Evolutionary conservation across 441 rosid species (phyloP), one percentile per base, ranked within the genome.

Genomic region (Corymbia citriodora): DNA sequence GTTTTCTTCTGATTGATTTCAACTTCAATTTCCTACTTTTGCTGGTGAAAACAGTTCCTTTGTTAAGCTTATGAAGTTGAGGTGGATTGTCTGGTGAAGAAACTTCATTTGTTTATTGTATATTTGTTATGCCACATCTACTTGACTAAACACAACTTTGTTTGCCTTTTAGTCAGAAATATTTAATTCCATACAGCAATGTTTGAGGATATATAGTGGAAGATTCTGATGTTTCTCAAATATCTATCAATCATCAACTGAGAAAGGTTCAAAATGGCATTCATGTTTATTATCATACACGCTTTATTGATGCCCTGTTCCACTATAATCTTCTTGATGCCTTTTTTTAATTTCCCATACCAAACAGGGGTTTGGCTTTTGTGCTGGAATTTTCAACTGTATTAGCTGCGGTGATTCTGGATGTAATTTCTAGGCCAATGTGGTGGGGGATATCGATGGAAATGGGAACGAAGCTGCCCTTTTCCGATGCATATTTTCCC

Each of bases 371-470:
- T 90, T 92, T 95, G 90, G 90, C 93, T 89, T 93, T 93, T 27
- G 89, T 97, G 86, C 93, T 96, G 81, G 96, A 96, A 45, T 91
- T 97, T 90, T 91, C 95, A 89, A 93, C 89, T 88, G 95, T 93
- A 70, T 93, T 97, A 92, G 97, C 94, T 70, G 88, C 91, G 15
- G 92, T 93, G 87, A 91, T 94, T 79, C 83, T 95, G 92, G 97
- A 97, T 90, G 91, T 93, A 55, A 91, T 96, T 82, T 93, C 96
- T 87, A 95, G 96, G 93, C 99, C 99, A 79, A 90, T 94, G 53
- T 89, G 93, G 93, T 97, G 99, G 98, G 96, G 96, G 91, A 91
- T 97, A 89, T 90, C 96, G 33, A 23, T 94, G 93, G 96, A 95
- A 89, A 88, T 93, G 90, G 97, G 94, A 92, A 93, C 93, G 91